Conservation (phyloP, 1,139 yeast species). For the Protomyces lactucae-debilis region DNA sequence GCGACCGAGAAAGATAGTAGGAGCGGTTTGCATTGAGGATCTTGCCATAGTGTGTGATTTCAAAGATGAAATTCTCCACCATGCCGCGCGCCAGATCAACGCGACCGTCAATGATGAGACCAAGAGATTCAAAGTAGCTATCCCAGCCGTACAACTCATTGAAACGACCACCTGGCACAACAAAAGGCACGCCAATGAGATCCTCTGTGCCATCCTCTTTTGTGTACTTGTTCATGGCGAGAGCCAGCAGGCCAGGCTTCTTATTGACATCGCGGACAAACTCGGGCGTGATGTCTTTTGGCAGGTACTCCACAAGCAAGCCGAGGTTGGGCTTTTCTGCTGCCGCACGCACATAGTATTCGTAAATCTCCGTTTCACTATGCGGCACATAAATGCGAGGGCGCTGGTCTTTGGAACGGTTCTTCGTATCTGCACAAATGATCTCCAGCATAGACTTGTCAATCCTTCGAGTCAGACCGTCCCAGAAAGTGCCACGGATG, state of each 20-base stretch:
- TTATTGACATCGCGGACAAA: constrained; percentile 72
- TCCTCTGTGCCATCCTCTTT: constrained; percentile 52
- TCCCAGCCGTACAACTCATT: constrained; percentile 98
- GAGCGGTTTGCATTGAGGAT: constrained; percentile 91
- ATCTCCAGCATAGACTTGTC: constrained; percentile 56
- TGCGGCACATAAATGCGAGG: constrained; percentile 79
- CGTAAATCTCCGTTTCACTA: constrained; percentile 65
- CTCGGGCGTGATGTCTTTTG: constrained; percentile 54
- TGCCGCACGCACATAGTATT: constrained; percentile 58
- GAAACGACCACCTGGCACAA: constrained; percentile 96
- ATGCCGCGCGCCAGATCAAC: constrained; percentile 75
- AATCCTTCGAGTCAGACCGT: constrained; percentile 64
- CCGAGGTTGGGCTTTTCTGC: constrained; percentile 52
- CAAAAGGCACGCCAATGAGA: constrained; percentile 71
- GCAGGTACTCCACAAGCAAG: constrained; percentile 73
- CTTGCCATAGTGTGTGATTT: constrained; percentile 85
- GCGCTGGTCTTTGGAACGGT: constrained; percentile 54
- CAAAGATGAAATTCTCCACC: constrained; percentile 89
- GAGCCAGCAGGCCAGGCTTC: constrained; percentile 79
- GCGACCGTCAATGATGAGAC: constrained; percentile 64
- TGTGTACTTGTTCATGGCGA: constrained; percentile 53
- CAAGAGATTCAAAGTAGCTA: constrained; percentile 86
- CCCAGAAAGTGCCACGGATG: constrained; percentile 78
- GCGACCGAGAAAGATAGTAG: constrained; percentile 85
- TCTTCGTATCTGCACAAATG: constrained; percentile 78